These are phyloP conservation scores for Microbotryum scabiosae DNA, from an alignment of 1,284 basidiomycete genomes.

Conservation along the genomic window DNA sequence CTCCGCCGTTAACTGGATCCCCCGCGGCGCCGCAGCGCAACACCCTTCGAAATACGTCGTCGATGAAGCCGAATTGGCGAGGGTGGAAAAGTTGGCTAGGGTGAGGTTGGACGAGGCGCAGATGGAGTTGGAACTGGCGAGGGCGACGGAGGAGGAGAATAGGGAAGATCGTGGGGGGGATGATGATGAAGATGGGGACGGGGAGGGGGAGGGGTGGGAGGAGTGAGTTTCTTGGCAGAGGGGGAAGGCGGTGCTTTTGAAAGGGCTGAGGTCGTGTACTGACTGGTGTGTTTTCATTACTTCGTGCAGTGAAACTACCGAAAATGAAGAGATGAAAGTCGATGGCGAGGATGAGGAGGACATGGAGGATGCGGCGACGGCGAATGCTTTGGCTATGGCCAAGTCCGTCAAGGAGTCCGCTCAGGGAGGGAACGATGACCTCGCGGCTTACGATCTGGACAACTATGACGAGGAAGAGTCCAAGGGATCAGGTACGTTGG, in stretches of 20 bases:
- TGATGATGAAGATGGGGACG: slow-evolving; percentile 24
- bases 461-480: slow-evolving; percentile 81
- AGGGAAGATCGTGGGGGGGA: slow-evolving; percentile 44
- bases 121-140: slow-evolving; percentile 71
- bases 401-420: slow-evolving; percentile 38
- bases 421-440: slow-evolving; percentile 53
- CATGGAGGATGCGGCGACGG: slow-evolving; percentile 50
- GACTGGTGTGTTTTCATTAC: no score
- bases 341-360: slow-evolving; percentile 50
- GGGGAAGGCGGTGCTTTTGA: no score
- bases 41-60: slow-evolving; percentile 83
- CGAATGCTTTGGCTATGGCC: slow-evolving; percentile 13
- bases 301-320: no score
- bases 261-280: no score
- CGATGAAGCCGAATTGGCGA: slow-evolving; percentile 79
- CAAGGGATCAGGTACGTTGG: slow-evolving; percentile 47
- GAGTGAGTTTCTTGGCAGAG: neutral
- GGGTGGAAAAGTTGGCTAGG: slow-evolving; percentile 78
- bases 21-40: slow-evolving; percentile 63
- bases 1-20: slow-evolving; percentile 61
- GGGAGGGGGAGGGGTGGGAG: slow-evolving; percentile 24
- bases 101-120: slow-evolving; percentile 82
- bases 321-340: neutral
- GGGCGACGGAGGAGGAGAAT: slow-evolving; percentile 56
- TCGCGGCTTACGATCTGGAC: slow-evolving; percentile 88